A percentile compares a stretch with the other conserved stretches of the same genome.
These are phyloP conservation scores for Tulasnella sp. DNA, from an alignment of 768 basidiomycete species.

Conservation along the genomic window DNA sequence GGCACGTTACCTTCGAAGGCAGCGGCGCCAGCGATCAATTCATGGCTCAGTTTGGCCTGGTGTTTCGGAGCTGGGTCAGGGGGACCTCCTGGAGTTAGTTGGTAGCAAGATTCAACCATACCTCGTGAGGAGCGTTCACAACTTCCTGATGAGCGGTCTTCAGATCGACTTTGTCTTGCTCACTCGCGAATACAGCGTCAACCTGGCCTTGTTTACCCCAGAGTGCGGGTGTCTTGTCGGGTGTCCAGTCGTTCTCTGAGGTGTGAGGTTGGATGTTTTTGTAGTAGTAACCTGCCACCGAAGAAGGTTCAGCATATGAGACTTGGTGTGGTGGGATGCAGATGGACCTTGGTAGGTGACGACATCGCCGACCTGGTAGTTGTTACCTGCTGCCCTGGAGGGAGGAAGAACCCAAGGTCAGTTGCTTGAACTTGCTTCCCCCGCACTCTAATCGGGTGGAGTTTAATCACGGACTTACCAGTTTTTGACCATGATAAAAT, in stretches of 20 bases:
- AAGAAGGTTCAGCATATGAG: background rate
- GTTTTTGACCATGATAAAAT: background rate
- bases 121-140: constrained; percentile 18
- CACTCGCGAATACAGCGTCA: background rate
- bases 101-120: background rate
- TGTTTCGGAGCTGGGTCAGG: background rate
- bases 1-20: constrained; percentile 10
- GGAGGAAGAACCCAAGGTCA: background rate
- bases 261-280: constrained; percentile 20
- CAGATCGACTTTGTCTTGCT: background rate
- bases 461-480: background rate
- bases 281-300: constrained; percentile 15
- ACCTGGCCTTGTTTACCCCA: constrained; percentile 16
- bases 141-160: constrained; percentile 17
- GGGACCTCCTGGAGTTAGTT: background rate
- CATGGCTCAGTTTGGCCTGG: constrained; percentile 24
- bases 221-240: background rate
- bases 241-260: constrained; percentile 16
- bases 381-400: constrained; percentile 12
- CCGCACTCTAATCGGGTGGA: background rate
- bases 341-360: constrained; percentile 12
- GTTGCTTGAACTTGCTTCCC: background rate
- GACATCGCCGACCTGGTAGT: constrained; percentile 17
- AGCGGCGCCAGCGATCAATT: constrained; percentile 27
- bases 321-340: background rate